A percentile compares a stretch with the other conserved stretches of the same genome.
phyloP scores from a whole-genome alignment of 2,329 filamentous ascomycete genomes.

The Cadophora sp. region DNA sequence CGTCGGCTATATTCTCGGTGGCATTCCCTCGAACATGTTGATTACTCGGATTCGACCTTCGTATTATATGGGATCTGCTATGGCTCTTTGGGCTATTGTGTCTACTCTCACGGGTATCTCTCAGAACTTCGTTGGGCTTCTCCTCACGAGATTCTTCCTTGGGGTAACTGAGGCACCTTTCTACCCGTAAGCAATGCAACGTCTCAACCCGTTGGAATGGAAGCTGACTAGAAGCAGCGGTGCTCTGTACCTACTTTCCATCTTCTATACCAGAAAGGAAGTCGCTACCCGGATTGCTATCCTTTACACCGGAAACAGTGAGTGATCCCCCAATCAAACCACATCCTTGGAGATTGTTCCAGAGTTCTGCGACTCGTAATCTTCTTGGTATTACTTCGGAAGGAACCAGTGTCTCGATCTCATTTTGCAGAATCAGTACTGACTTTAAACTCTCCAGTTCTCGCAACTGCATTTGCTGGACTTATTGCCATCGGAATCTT shows the following conservation, averaged over 20 bases:
- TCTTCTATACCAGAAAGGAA: constrained; percentile 55
- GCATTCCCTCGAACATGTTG: constrained; percentile 50
- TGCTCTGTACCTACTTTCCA: constrained; percentile 52
- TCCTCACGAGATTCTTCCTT: constrained; percentile 45
- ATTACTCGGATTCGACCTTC: constrained; percentile 48
- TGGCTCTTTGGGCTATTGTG: constrained; percentile 58
- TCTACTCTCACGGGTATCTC: constrained; percentile 53
- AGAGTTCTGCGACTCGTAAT: no score
- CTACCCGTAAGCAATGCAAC: constrained; percentile 44
- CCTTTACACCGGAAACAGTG: constrained; percentile 46
- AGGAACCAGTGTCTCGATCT: no score
- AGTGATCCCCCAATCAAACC: neutral
- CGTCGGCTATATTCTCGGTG: constrained; percentile 35
- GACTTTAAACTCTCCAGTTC: constrained; percentile 23
- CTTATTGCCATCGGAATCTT: constrained; percentile 48
- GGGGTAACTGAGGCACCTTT: constrained; percentile 42
- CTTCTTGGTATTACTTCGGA: no score
- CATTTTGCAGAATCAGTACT: neutral
- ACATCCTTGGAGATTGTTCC: neutral
- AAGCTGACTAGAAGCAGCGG: constrained; percentile 38
- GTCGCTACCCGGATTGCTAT: constrained; percentile 45
- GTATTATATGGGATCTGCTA: constrained; percentile 49
- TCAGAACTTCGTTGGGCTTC: constrained; percentile 49
- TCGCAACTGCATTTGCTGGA: constrained; percentile 47
- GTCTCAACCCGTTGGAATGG: neutral